Percentiles rank a stretch among this genome's conserved stretches.
These are phyloP conservation scores for Cucumis melo DNA, from an alignment of 306 rosid genomes.

Conservation along the genomic window DNA sequence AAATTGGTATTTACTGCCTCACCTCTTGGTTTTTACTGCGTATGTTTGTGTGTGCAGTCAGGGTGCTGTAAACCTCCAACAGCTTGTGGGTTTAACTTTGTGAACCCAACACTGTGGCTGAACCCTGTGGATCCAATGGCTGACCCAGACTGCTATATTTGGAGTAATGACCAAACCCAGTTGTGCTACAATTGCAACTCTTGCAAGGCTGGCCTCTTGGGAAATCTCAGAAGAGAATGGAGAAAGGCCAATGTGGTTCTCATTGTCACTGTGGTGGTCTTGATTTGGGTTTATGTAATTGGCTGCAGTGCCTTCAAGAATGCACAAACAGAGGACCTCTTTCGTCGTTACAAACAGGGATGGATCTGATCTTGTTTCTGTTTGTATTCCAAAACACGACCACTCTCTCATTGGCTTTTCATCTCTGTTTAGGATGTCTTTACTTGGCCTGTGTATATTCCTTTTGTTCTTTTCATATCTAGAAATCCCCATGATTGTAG, in stretches of 20 bases:
- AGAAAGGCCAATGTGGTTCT: conserved; percentile 65
- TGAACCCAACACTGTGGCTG: conserved; percentile 74
- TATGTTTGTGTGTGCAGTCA: conserved; percentile 44
- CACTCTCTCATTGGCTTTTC: not conserved
- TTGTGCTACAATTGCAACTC: conserved; percentile 81
- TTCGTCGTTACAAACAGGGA: conserved; percentile 68
- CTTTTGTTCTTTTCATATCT: not conserved
- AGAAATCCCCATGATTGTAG: not conserved
- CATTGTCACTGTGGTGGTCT: conserved; percentile 57
- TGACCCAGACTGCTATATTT: conserved; percentile 62
- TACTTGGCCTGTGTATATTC: not conserved
- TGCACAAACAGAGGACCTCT: conserved; percentile 78
- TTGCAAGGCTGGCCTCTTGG: conserved; percentile 83
- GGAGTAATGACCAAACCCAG: conserved; percentile 79
- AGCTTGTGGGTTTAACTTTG: conserved; percentile 58
- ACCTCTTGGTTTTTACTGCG: not conserved
- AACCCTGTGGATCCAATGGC: conserved; percentile 55
- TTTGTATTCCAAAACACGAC: conserved; percentile 5
- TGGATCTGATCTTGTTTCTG: conserved; percentile 33
- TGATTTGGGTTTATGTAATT: conserved; percentile 66
- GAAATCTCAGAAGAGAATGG: conserved; percentile 83
- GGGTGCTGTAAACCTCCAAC: conserved; percentile 98
- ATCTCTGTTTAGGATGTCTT: not conserved
- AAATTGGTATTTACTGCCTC: too few species aligned
- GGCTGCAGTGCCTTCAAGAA: conserved; percentile 92